Evolutionary conservation across 306 rosid species (phyloP).

Genomic region (Vigna reflexopilosa): DNA sequence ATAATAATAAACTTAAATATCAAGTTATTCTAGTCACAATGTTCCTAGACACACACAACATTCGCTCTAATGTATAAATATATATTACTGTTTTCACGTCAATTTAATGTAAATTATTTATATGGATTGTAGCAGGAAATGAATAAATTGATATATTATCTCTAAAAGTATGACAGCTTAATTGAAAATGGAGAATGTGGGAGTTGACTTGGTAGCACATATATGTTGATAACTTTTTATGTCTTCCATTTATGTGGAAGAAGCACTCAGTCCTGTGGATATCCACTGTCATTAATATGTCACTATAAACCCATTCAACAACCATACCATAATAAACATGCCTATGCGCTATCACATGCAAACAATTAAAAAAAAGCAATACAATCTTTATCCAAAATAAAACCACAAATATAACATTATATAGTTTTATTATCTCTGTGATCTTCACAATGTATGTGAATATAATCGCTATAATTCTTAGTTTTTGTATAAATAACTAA

Average conservation of each 20-base stretch:
- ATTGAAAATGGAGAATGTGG: background rate
- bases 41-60: too few species aligned
- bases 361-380: background rate
- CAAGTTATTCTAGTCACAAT: too few species aligned
- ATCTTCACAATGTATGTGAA: background rate
- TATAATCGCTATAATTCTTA: too few species aligned
- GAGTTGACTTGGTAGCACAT: constrained; percentile 8
- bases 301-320: background rate
- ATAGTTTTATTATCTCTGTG: background rate
- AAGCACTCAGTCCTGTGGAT: background rate
- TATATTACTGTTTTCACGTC: too few species aligned
- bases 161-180: background rate
- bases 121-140: too few species aligned
- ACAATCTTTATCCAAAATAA: too few species aligned
- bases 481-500: too few species aligned
- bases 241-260: background rate
- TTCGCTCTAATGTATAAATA: too few species aligned
- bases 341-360: background rate
- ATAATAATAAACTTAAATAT: too few species aligned
- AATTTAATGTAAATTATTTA: too few species aligned
- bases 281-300: constrained; percentile 2
- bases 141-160: background rate
- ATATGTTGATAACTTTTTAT: background rate
- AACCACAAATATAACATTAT: background rate
- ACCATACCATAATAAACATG: background rate